phyloP scores from a whole-genome alignment of 768 basidiomycete genomes.

The Kwoniella heveanensis region DNA sequence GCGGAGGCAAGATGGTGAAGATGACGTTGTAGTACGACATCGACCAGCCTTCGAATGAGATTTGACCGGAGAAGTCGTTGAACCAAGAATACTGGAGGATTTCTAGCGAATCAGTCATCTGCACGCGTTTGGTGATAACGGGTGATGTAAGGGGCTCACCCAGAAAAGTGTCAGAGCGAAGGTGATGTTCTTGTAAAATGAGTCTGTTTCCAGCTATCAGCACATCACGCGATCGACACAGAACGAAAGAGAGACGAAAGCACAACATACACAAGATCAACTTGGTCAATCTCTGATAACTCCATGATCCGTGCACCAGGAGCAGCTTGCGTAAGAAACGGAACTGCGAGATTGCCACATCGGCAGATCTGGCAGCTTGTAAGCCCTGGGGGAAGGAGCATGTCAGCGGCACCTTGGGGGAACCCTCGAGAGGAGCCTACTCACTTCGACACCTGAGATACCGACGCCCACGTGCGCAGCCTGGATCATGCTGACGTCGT shows the following conservation, averaged over 20 bases:
- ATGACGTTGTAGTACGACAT: constrained; percentile 94
- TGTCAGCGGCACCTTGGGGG: too few relatives aligned
- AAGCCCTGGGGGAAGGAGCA: constrained; percentile 66
- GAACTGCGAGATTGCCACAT: constrained; percentile 98
- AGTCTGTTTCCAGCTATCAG: constrained; percentile 62
- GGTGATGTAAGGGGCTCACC: constrained; percentile 61
- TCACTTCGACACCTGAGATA: constrained; percentile 93
- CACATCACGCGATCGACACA: neutral
- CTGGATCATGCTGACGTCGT: constrained; percentile 99
- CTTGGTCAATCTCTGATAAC: constrained; percentile 91
- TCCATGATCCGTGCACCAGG: constrained; percentile 98
- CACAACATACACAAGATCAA: constrained; percentile 86
- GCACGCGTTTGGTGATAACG: constrained; percentile 7
- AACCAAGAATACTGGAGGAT: constrained; percentile 84
- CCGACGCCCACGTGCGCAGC: constrained; percentile 97
- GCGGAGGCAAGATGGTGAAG: constrained; percentile 91
- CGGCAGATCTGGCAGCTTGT: constrained; percentile 96
- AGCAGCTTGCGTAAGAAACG: constrained; percentile 90
- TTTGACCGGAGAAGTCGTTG: constrained; percentile 99
- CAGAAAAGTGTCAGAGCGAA: constrained; percentile 99
- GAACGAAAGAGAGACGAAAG: constrained; percentile 25
- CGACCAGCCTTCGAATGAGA: constrained; percentile 98
- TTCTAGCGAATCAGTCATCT: too few relatives aligned
- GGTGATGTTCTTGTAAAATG: constrained; percentile 98
- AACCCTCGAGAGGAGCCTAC: too few relatives aligned